A percentile compares a stretch with the other conserved stretches of the same genome.
These are phyloP conservation scores for Mycogone perniciosa DNA, from an alignment of 2,329 filamentous ascomycete species.

Conservation along the genomic window DNA sequence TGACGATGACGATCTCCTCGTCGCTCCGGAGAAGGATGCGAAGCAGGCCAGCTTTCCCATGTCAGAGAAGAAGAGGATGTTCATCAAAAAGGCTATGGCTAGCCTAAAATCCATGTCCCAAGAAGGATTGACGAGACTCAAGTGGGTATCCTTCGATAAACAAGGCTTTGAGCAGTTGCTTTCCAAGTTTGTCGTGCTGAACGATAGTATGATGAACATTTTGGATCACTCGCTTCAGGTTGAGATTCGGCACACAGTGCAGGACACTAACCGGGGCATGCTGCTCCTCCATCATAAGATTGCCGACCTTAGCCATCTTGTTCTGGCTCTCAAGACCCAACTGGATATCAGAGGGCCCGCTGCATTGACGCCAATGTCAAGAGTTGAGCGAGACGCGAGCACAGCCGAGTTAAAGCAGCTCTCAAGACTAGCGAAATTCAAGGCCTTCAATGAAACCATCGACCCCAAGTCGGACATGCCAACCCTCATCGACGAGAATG, in stretches of 20 bases:
- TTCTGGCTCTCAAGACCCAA: slow-evolving; percentile 40
- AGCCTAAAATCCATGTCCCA: slow-evolving; percentile 31
- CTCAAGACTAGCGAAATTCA: slow-evolving; percentile 42
- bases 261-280: slow-evolving; percentile 42
- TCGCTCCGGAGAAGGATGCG: slow-evolving; percentile 38
- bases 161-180: slow-evolving; percentile 39
- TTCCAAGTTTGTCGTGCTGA: slow-evolving; percentile 37
- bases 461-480: slow-evolving; percentile 28
- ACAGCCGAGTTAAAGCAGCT: slow-evolving; percentile 35
- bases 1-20: slow-evolving; percentile 30
- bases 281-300: slow-evolving; percentile 42
- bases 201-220: slow-evolving; percentile 43
- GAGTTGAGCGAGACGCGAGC: slow-evolving; percentile 31
- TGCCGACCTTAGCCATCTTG: slow-evolving; percentile 38
- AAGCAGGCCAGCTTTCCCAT: slow-evolving; percentile 40
- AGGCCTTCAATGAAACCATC: slow-evolving; percentile 44
- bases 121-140: slow-evolving; percentile 26
- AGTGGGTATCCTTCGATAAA: slow-evolving; percentile 42
- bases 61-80: slow-evolving; percentile 32
- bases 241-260: slow-evolving; percentile 41
- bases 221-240: slow-evolving; percentile 40
- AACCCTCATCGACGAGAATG: slow-evolving; percentile 29
- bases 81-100: slow-evolving; percentile 39
- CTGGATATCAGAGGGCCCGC: slow-evolving; percentile 25
- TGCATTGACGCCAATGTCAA: slow-evolving; percentile 25